Base-by-base conservation (phyloP, 2,329 filamentous ascomycete species). In the Botryotinia narcissicola region DNA sequence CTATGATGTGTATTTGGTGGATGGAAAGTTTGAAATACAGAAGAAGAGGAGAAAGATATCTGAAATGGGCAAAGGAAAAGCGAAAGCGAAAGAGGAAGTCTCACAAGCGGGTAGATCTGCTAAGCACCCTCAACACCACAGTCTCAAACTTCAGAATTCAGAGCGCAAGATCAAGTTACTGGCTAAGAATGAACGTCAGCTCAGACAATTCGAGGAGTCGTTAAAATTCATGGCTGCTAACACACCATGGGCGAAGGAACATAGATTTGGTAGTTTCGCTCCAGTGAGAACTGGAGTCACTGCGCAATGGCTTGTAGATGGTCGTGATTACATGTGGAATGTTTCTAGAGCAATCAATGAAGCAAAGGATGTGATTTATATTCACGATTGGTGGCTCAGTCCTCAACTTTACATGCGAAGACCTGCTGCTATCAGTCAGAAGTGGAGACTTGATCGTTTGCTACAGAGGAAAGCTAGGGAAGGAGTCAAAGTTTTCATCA, bases 301-400 rank as follows among this genome's bases (percentile, higher is more conserved):
- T 83, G 94, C 95, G 3, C 94, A 98, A 80, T 98, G 95, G 95
- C 88, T 99, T 14, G 95, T 99, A 0, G 96, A 99, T 82, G 96
- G 93, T 25, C 90, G 96, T 77, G 96, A 99, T 81, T 97, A 98
- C 85, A 98, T 98, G 95, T 99, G 96, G 96, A 97, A 98, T 81
- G 94, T 98, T 12, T 98, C 95, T 18, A 90, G 95, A 76, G 96
- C 96, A 20, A 97, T 99, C 79, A 96, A 94, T 81, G 97, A 98
- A 90, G 96, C 96, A 14, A 93, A 93, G 79, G 96, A 98, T 84
- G 95, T 98, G 75, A 95, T 99, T 78, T 98, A 98, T 83, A 98
- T 99, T 75, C 96, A 99, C 81, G 96, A 98, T 82, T 99, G 96
- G 96, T 99, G 96, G 96, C 84, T 99, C 59, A 98, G 93, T 78